Conservation (phyloP, 768 basidiomycete genomes). For the Hydnomerulius pinastri region DNA sequence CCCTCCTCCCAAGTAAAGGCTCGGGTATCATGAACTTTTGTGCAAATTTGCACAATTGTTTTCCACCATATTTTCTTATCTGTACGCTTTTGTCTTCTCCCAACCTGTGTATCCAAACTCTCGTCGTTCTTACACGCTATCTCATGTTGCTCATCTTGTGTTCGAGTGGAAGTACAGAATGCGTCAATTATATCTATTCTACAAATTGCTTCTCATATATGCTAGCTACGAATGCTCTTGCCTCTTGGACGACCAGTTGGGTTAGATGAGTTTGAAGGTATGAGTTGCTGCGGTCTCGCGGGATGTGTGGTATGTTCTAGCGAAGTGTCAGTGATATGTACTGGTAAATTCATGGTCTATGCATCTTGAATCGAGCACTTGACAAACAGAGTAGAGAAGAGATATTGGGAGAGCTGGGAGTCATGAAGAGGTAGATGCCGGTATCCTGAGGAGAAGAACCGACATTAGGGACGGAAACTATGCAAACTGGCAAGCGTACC, state of each 20-base stretch:
- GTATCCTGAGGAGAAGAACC: slow-evolving; percentile 57
- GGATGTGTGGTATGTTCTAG: neutral
- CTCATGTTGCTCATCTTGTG: no score
- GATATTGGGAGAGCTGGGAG: slow-evolving; percentile 78
- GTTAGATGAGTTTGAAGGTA: no score
- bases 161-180: no score
- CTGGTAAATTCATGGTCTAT: slow-evolving; percentile 6
- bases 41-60: no score
- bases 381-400: slow-evolving; percentile 95
- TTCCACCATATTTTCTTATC: neutral
- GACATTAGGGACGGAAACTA: neutral
- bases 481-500: slow-evolving; percentile 53
- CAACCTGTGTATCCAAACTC: neutral
- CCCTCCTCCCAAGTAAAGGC: slow-evolving; percentile 48
- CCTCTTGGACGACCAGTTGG: no score
- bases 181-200: no score
- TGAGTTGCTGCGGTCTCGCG: no score
- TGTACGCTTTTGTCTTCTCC: neutral
- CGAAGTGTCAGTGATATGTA: neutral
- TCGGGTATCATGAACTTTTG: no score
- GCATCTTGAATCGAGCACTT: slow-evolving; percentile 50
- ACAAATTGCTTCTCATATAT: no score
- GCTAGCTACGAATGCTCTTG: no score
- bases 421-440: slow-evolving; percentile 91
- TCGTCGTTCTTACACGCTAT: neutral